Evolutionary conservation across 768 basidiomycete genomes (phyloP), one percentile per base, ranked within the genome.

Genomic region (Mycena crocata): DNA sequence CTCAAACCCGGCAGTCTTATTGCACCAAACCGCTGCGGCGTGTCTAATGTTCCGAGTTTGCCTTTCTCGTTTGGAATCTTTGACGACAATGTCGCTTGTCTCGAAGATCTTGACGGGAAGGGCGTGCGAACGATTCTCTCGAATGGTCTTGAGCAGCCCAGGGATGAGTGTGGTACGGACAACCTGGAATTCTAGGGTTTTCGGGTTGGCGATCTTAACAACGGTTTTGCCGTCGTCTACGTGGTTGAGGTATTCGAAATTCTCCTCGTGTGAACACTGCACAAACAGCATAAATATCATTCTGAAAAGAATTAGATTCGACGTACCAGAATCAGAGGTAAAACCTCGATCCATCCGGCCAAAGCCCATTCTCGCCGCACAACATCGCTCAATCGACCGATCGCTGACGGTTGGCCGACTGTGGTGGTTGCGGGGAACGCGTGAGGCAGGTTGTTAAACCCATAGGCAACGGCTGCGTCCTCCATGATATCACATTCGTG

Each of bases 401-500:
- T 90, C 2, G 91, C 89, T 62, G 96, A 83, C 13, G 95, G 95
- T 75, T 97, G 95, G 24, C 94, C 97, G 40, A 99, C 94, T 9
- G 98, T 99, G 76, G 92, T 96, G 21, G 96, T 98, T 9, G 89
- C 81, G 1, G 98, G 98, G 88, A 99, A 96, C 17, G 89, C 90
- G 72, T 93, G 87, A 2, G 95, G 94, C 30, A 99, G 85, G 73
- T 97, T 98, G 83, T 99, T 98, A 85, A 95, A 99, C 2, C 98
- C 98, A 75, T 96, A 98, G 1, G 96, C 98, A 70, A 99, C 94
- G 13, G 98, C 98, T 2, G 92, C 95, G 69, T 99, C 98, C 76
- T 99, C 98, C 91, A 99, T 93, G 76, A 99, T 87, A 76, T 99
- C 98, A 74, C 96, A 98, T 77, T 99, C 96, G 76, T 99, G 98